Base-by-base conservation (phyloP, 2,329 filamentous ascomycete genomes). In the Claviceps sp. region DNA sequence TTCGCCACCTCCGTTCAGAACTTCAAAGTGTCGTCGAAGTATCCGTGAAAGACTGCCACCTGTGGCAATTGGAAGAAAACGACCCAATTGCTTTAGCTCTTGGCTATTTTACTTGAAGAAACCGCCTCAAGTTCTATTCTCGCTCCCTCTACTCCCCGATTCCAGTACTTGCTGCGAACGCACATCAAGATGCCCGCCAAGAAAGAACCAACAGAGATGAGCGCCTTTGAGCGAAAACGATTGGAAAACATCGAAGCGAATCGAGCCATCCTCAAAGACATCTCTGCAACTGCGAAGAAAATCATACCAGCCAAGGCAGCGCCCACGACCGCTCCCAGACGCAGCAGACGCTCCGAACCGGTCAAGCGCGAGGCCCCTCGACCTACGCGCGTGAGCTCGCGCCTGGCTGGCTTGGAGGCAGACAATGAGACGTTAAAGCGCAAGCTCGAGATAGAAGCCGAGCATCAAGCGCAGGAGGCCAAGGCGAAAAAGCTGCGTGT, bases 201-300 rank as follows among this genome's bases (percentile, higher is more conserved):
- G 16, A 70, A 66, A 22, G 69, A 73, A 42, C 66, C 67, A 14
- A 62, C 59, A 22, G 76, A 60, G 38, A 72, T 94, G 60, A 94
- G 87, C 67, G 87, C 89, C 41, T 96, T 95, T 67, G 90, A 95
- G 73, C 82, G 84, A 60, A 82, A 87, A 59, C 78, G 90, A 0
- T 78, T 88, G 16, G 88, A 89, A 55, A 95, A 95, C 58, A 94
- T 95, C 42, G 87, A 84, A 0, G 83, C 87, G 51, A 93, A 94
- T 60, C 85, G 91, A 66, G 87, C 84, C 0, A 64, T 95, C 0
- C 69, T 96, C 0, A 86, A 86, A 54, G 85, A 89, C 54, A 78
- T 95, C 1, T 84, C 85, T 2, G 79, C 81, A 2, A 78, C 85
- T 0, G 82, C 87, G 0, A 84, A 85, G 22, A 82, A 78, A 48